These are phyloP conservation scores for Salix purpurea DNA, from an alignment of 345 rosid species.

Conservation along the genomic window DNA sequence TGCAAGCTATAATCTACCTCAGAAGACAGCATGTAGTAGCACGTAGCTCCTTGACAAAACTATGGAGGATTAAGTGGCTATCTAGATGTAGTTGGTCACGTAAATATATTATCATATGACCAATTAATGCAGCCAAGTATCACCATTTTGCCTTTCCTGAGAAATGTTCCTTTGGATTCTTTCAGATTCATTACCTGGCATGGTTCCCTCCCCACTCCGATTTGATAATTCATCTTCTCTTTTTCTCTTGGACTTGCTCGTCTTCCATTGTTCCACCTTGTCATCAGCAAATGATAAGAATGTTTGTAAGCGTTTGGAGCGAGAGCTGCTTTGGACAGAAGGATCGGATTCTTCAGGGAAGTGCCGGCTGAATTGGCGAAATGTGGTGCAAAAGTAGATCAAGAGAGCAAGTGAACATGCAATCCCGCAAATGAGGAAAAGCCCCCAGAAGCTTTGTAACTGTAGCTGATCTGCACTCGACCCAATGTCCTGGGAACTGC, in stretches of 20 bases:
- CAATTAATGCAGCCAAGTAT: slow-evolving; percentile 6
- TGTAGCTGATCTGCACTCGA: slow-evolving; percentile 62
- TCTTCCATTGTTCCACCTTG: slow-evolving; percentile 41
- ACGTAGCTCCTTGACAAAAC: no score
- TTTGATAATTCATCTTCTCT: slow-evolving; percentile 32
- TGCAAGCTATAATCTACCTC: no score
- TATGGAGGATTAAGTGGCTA: no score
- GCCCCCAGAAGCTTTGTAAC: slow-evolving; percentile 74
- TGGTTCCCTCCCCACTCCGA: slow-evolving; percentile 12
- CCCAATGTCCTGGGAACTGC: slow-evolving; percentile 35
- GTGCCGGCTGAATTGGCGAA: slow-evolving; percentile 45
- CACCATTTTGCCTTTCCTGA: slow-evolving; percentile 8
- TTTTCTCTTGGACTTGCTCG: slow-evolving; percentile 57
- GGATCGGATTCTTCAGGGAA: slow-evolving; percentile 29
- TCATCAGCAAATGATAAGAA: slow-evolving; percentile 65
- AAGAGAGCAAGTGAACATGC: slow-evolving; percentile 56
- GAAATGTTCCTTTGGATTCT: slow-evolving; percentile 19
- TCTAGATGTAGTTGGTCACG: no score
- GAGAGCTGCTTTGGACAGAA: slow-evolving; percentile 32
- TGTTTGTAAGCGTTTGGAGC: slow-evolving; percentile 47
- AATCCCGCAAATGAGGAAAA: slow-evolving; percentile 71
- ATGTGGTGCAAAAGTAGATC: slow-evolving; percentile 45
- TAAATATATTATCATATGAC: background rate
- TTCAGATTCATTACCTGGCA: slow-evolving; percentile 8
- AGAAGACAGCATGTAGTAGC: no score